Evolutionary conservation across 2,329 filamentous ascomycete species (phyloP).

Genomic region (Aspergillus vadensis): DNA sequence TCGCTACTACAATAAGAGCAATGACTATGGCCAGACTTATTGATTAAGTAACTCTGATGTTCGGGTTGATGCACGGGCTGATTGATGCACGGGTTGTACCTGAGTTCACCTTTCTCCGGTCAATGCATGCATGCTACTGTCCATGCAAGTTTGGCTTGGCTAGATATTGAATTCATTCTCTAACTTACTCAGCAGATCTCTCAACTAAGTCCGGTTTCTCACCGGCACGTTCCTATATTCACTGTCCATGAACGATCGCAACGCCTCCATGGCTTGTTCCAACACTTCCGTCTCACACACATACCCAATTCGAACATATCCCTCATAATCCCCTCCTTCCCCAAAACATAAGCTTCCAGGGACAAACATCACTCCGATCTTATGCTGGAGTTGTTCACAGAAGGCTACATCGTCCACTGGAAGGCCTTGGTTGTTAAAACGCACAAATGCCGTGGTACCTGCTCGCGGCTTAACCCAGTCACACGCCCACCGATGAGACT

Average conservation of each 20-base stretch:
- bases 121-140: too few species aligned
- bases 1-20: too few species aligned
- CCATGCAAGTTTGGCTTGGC: too few species aligned
- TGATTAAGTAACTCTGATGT: too few species aligned
- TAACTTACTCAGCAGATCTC: too few species aligned
- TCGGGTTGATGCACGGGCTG: too few species aligned
- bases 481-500: constrained; percentile 53
- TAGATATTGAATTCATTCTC: too few species aligned
- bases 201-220: background rate
- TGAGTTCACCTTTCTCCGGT: too few species aligned
- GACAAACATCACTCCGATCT: constrained; percentile 70
- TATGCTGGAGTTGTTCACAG: constrained; percentile 65
- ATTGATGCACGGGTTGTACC: too few species aligned
- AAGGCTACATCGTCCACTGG: constrained; percentile 70
- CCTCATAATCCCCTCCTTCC: constrained; percentile 62
- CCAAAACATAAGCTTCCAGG: constrained; percentile 76
- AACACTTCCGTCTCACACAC: constrained; percentile 69
- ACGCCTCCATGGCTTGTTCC: constrained; percentile 60
- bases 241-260: constrained; percentile 55
- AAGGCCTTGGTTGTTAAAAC: constrained; percentile 59
- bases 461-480: constrained; percentile 74
- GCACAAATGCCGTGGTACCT: constrained; percentile 79
- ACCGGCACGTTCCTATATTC: constrained; percentile 52
- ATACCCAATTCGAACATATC: constrained; percentile 75
- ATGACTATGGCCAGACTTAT: too few species aligned